Percentiles rank a stretch among this genome's conserved stretches.
Conservation (phyloP, 495 filamentous ascomycete species). For the Xylaria flabelliformis region DNA sequence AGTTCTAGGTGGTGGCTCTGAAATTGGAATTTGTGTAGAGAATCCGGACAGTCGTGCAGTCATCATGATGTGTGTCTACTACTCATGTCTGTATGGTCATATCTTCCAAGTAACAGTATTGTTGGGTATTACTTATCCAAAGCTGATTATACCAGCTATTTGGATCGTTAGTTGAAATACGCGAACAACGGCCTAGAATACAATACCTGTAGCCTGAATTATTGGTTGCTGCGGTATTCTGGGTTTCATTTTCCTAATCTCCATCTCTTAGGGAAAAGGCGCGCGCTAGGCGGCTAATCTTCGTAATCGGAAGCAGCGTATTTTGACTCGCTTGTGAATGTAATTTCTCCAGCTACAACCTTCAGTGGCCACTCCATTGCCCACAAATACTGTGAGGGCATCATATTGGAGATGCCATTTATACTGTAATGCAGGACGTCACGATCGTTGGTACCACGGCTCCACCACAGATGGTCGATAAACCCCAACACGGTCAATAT, state of each 20-base stretch:
- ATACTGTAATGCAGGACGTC: slow-evolving; percentile 19
- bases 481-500: slow-evolving; percentile 18
- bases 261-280: neutral
- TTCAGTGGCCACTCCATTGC: slow-evolving; percentile 22
- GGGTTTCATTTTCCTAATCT: neutral
- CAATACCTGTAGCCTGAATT: neutral
- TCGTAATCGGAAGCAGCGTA: neutral
- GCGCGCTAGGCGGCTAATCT: neutral
- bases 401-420: slow-evolving; percentile 13
- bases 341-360: slow-evolving; percentile 17
- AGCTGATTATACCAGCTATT: neutral
- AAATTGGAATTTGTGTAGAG: neutral
- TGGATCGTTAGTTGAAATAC: neutral
- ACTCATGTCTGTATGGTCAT: neutral
- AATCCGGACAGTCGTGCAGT: neutral
- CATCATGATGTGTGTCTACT: neutral
- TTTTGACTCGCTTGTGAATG: neutral
- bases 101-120: neutral
- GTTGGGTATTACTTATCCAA: neutral
- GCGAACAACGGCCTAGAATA: neutral
- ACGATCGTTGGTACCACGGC: slow-evolving; percentile 17
- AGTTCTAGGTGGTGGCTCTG: neutral
- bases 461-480: slow-evolving; percentile 28
- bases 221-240: neutral
- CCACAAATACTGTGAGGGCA: slow-evolving; percentile 14